phyloP scores from a whole-genome alignment of 148 eudicot species.

The Arbutus unedo region DNA sequence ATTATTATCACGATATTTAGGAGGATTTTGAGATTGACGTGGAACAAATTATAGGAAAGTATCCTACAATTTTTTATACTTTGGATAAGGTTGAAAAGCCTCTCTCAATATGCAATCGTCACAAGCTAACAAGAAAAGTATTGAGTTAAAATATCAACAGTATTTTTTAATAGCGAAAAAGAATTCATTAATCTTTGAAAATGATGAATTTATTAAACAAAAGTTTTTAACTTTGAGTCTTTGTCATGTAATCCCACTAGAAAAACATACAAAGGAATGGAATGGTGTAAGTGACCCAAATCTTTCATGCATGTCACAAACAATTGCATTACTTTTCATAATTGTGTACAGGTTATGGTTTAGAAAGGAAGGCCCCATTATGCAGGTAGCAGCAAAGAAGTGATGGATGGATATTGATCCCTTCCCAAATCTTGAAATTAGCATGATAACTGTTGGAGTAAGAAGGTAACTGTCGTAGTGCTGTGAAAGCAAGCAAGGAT shows the following conservation, averaged over 20 bases:
- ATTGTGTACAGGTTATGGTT: background rate
- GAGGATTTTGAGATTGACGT: background rate
- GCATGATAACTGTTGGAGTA: background rate
- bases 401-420: background rate
- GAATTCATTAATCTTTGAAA: no score
- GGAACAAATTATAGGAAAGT: background rate
- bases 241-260: background rate
- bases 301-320: background rate
- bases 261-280: background rate
- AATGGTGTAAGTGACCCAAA: constrained; percentile 7
- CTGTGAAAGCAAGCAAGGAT: background rate
- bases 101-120: background rate
- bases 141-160: background rate
- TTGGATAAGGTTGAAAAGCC: background rate
- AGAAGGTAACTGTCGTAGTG: background rate
- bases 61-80: background rate
- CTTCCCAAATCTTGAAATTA: background rate
- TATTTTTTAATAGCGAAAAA: background rate
- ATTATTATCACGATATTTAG: background rate
- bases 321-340: background rate
- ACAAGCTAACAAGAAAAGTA: background rate
- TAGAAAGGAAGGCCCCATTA: background rate
- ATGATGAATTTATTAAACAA: background rate
- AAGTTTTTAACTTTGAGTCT: background rate
- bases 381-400: background rate